A percentile compares a stretch with the other conserved stretches of the same genome.
Conservation (phyloP, 306 rosid species). For the Purshia tridentata region DNA sequence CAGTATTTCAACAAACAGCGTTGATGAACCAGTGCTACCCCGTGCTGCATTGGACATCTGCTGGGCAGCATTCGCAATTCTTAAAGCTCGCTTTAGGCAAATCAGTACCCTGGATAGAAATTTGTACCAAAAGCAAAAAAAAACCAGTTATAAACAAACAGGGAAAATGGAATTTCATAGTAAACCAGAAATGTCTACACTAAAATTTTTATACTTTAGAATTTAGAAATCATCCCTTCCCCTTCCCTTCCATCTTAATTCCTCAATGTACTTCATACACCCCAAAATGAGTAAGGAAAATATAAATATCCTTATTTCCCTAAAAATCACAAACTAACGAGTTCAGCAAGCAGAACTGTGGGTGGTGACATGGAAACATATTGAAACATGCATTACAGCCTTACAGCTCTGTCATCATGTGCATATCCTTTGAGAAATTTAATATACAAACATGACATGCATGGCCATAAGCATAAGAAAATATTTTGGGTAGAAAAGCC, state of each 20-base stretch:
- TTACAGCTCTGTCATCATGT: no score
- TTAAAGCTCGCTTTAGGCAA: constrained; percentile 86
- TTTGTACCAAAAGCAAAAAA: constrained; percentile 10
- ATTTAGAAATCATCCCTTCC: background rate
- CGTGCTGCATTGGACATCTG: constrained; percentile 85
- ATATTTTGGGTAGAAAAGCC: background rate
- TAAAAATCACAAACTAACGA: background rate
- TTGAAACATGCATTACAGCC: background rate
- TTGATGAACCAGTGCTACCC: constrained; percentile 78
- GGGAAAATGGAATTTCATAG: background rate
- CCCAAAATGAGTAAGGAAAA: background rate
- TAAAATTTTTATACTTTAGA: background rate
- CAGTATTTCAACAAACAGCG: constrained; percentile 86
- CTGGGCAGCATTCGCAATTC: constrained; percentile 94
- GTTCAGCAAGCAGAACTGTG: background rate
- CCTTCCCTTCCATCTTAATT: background rate
- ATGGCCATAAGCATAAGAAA: constrained; percentile 9
- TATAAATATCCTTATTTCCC: background rate
- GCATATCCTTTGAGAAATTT: no score
- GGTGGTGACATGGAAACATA: background rate
- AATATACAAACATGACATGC: background rate
- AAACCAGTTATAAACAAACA: constrained; percentile 5
- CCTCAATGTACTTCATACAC: background rate
- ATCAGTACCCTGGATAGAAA: constrained; percentile 62
- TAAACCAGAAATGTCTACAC: background rate